These are phyloP conservation scores for Suillus weaverae DNA, from an alignment of 768 basidiomycete genomes.

Conservation along the genomic window DNA sequence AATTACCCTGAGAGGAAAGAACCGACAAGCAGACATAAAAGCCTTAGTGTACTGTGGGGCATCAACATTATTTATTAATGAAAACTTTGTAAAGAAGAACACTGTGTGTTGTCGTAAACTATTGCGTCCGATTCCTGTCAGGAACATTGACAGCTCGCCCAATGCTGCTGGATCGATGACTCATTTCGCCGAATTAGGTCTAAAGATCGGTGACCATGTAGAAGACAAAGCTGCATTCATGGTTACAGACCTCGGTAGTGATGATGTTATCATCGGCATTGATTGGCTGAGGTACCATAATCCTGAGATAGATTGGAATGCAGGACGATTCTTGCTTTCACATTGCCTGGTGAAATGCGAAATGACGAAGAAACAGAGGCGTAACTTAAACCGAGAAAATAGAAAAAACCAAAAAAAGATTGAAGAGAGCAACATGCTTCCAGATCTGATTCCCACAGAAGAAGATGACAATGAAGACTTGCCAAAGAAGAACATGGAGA, in stretches of 20 bases:
- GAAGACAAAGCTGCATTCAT: not conserved
- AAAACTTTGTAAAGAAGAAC: not conserved
- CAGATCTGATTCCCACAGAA: not conserved
- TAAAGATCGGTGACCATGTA: not conserved
- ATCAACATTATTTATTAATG: not conserved
- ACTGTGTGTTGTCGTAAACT: accelerated
- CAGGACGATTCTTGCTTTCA: not conserved
- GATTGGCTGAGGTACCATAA: not conserved
- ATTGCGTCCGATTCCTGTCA: not conserved
- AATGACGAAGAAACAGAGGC: not conserved
- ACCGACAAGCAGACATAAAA: not conserved
- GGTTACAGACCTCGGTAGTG: not conserved
- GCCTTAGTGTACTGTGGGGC: not conserved
- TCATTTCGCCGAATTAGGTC: not conserved
- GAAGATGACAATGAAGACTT: not conserved
- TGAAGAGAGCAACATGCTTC: not conserved
- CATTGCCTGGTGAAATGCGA: not conserved
- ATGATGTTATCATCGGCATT: not conserved
- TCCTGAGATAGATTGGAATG: not conserved
- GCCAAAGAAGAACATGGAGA: not conserved
- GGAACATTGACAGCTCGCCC: not conserved
- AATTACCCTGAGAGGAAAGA: not conserved
- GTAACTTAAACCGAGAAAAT: not conserved
- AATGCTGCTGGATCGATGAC: not conserved
- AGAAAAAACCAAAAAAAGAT: not conserved